Evolutionary conservation across 2,329 filamentous ascomycete species (phyloP).

Genomic region (Aureobasidium sp.): DNA sequence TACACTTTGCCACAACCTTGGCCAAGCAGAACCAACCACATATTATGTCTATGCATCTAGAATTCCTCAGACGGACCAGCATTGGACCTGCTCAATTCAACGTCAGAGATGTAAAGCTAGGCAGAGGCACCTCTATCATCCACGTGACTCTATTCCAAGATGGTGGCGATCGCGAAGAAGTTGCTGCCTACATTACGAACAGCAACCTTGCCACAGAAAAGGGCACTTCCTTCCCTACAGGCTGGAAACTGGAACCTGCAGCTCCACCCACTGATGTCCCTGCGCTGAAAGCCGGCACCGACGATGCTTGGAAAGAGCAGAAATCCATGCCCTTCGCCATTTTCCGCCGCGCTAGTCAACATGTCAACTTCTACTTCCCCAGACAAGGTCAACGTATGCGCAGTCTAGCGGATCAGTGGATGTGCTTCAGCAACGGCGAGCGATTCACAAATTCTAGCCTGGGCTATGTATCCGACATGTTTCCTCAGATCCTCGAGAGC

Average conservation of each 20-base stretch:
- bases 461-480: constrained; percentile 60
- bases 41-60: constrained; percentile 55
- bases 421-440: constrained; percentile 50
- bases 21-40: constrained; percentile 51
- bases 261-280: constrained; percentile 34
- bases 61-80: constrained; percentile 57
- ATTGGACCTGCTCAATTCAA: constrained; percentile 48
- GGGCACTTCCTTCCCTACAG: constrained; percentile 48
- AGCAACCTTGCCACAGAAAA: constrained; percentile 51
- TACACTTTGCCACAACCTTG: constrained; percentile 52
- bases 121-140: constrained; percentile 53
- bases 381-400: constrained; percentile 32
- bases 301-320: constrained; percentile 39
- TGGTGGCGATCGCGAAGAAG: constrained; percentile 39
- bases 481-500: constrained; percentile 55
- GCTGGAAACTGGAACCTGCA: constrained; percentile 43
- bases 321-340: constrained; percentile 34
- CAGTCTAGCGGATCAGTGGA: constrained; percentile 55
- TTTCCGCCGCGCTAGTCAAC: constrained; percentile 42
- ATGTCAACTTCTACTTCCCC: constrained; percentile 46
- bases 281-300: constrained; percentile 34
- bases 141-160: constrained; percentile 52
- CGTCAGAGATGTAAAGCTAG: constrained; percentile 56
- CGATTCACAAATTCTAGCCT: constrained; percentile 58
- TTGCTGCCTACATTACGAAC: constrained; percentile 57